phyloP scores from a whole-genome alignment of 306 rosid species.

The Aeschynomene evenia region DNA sequence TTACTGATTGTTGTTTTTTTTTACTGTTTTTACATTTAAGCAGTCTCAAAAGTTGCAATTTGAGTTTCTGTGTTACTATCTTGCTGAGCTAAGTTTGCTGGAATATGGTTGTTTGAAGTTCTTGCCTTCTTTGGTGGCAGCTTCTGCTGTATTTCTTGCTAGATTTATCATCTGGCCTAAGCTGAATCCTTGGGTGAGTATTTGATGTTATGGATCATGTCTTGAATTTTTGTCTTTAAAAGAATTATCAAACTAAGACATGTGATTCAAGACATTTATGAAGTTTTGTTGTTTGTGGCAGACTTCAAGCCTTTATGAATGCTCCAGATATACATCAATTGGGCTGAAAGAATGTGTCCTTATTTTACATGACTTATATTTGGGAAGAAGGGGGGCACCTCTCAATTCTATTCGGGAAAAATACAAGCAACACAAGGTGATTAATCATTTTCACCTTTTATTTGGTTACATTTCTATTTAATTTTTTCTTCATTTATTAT shows the following conservation, averaged over 20 bases:
- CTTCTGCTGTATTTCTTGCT: constrained; percentile 63
- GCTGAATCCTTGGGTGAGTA: constrained; percentile 69
- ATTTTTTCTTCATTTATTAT: too few species aligned
- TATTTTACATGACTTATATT: constrained; percentile 60
- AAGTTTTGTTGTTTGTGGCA: constrained; percentile 25
- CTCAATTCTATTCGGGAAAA: constrained; percentile 57
- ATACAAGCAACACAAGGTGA: constrained; percentile 76
- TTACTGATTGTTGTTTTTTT: constrained; percentile 9
- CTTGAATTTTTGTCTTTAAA: neutral
- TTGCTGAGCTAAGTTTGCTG: constrained; percentile 82
- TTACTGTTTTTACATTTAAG: neutral
- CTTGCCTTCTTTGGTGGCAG: constrained; percentile 80
- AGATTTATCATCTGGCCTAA: constrained; percentile 56
- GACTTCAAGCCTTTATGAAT: constrained; percentile 42
- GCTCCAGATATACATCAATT: constrained; percentile 47
- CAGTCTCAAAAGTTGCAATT: constrained; percentile 54
- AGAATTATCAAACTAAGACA: neutral
- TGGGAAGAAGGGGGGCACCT: constrained; percentile 60
- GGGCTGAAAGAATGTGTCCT: constrained; percentile 62
- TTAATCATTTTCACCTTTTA: neutral
- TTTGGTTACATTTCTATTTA: neutral
- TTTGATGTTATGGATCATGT: neutral
- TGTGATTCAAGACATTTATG: constrained; percentile 2
- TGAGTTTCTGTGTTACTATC: constrained; percentile 64
- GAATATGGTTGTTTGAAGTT: constrained; percentile 61